Conservation (phyloP, 1,139 yeast genomes). For the Saccharomyces hybrid region DNA sequence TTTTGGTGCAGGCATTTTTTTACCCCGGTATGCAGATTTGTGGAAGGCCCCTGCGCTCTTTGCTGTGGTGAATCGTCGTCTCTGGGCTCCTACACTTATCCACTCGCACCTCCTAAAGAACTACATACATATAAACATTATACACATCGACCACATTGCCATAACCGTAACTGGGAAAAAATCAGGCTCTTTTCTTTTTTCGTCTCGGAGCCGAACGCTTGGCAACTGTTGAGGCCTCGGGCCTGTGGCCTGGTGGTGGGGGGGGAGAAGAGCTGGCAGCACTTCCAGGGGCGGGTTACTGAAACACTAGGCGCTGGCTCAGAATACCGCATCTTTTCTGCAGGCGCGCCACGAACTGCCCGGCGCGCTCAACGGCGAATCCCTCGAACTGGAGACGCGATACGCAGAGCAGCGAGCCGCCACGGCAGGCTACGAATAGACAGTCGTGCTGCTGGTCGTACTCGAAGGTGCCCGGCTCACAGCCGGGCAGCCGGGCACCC, state of each 20-base stretch:
- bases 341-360: conserved; percentile 37
- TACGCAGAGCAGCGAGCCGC: conserved; percentile 37
- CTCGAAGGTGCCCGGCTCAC: conserved; percentile 40
- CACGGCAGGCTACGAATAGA: conserved; percentile 39
- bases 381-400: conserved; percentile 47
- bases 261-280: too few relatives aligned
- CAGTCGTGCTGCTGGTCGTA: conserved; percentile 23
- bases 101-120: too few relatives aligned
- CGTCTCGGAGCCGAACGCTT: too few relatives aligned
- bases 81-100: too few relatives aligned
- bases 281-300: neutral
- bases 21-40: neutral
- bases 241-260: too few relatives aligned
- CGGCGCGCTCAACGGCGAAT: conserved; percentile 41
- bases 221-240: too few relatives aligned
- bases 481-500: conserved; percentile 3
- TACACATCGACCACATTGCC: too few relatives aligned
- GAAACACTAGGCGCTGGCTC: neutral
- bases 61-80: neutral
- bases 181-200: neutral
- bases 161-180: neutral
- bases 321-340: conserved; percentile 39
- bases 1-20: neutral
- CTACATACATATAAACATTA: too few relatives aligned
- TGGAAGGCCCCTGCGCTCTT: neutral